A percentile compares a stretch with the other conserved stretches of the same genome.
Evolutionary conservation across 2,329 filamentous ascomycete genomes (phyloP).

Genomic region (Gaeumannomyces tritici): DNA sequence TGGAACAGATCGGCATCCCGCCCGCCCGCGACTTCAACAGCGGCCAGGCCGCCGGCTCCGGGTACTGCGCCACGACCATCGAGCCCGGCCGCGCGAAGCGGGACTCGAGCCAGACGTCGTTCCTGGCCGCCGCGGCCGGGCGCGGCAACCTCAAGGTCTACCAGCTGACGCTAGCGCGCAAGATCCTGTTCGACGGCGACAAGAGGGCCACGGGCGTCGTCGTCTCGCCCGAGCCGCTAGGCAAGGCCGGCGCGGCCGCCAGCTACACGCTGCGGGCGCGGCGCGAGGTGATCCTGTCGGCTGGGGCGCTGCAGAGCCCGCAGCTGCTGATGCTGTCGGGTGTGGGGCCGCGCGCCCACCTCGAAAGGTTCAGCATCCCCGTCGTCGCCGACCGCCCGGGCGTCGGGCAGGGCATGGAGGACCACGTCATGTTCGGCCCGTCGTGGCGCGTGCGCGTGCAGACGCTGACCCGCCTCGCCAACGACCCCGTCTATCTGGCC

Average conservation of each 20-base stretch:
- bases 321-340: conserved; percentile 35
- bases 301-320: conserved; percentile 30
- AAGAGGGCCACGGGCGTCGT: conserved; percentile 3
- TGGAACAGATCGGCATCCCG: conserved; percentile 29
- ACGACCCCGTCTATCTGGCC: conserved; percentile 4
- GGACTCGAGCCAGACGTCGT: conserved; percentile 25
- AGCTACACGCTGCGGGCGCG: conserved; percentile 13
- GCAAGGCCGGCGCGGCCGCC: background rate
- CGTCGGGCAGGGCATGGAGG: conserved; percentile 30
- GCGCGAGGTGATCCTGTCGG: conserved; percentile 31
- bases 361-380: conserved; percentile 27
- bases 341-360: conserved; percentile 29
- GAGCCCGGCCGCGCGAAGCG: conserved; percentile 10
- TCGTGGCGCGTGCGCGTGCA: conserved; percentile 9
- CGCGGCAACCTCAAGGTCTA: conserved; percentile 27
- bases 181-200: conserved; percentile 4
- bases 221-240: conserved; percentile 3
- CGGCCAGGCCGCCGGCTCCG: conserved; percentile 26
- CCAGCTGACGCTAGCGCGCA: conserved; percentile 25
- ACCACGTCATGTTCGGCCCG: conserved; percentile 16
- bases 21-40: conserved; percentile 25
- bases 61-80: conserved; percentile 15
- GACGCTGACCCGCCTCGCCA: conserved; percentile 9
- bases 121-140: conserved; percentile 17
- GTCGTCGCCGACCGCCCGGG: conserved; percentile 22